Evolutionary conservation across 2,329 filamentous ascomycete species (phyloP).

Genomic region (Beauveria pseudobassiana): DNA sequence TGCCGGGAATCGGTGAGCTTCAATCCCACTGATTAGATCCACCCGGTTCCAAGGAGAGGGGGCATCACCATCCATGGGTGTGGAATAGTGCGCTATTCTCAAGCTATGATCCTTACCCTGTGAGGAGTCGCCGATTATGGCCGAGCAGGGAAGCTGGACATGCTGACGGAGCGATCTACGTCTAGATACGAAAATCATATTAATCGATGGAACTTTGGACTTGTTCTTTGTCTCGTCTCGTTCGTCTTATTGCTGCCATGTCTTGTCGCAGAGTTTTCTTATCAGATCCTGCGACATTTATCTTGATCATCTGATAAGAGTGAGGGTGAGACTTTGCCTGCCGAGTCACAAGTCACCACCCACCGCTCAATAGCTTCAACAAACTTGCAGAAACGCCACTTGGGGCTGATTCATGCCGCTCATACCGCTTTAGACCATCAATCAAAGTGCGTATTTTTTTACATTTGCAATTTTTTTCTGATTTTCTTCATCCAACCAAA

Average conservation of each 20-base stretch:
- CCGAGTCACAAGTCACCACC: not conserved
- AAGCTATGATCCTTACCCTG: not conserved
- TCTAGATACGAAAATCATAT: not conserved
- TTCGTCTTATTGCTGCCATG: not conserved
- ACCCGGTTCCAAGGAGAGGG: not conserved
- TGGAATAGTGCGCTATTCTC: not conserved
- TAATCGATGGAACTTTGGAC: too few species aligned
- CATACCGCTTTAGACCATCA: not conserved
- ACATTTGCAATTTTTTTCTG: too few species aligned
- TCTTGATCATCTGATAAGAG: slow-evolving; percentile 15
- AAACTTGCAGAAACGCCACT: not conserved
- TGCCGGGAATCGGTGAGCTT: not conserved
- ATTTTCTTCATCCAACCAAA: not conserved
- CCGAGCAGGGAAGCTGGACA: not conserved
- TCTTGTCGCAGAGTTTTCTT: not conserved
- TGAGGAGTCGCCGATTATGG: not conserved
- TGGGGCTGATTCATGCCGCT: not conserved
- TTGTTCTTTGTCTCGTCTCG: not conserved
- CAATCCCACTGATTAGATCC: slow-evolving; percentile 2
- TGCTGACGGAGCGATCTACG: not conserved
- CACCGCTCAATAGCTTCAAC: not conserved
- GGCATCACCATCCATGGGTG: not conserved
- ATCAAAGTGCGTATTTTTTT: not conserved
- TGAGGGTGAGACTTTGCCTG: not conserved
- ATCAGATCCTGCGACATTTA: slow-evolving; percentile 12